Evolutionary conservation across 2,329 filamentous ascomycete species (phyloP).

Genomic region (Pseudogymnoascus sp.): DNA sequence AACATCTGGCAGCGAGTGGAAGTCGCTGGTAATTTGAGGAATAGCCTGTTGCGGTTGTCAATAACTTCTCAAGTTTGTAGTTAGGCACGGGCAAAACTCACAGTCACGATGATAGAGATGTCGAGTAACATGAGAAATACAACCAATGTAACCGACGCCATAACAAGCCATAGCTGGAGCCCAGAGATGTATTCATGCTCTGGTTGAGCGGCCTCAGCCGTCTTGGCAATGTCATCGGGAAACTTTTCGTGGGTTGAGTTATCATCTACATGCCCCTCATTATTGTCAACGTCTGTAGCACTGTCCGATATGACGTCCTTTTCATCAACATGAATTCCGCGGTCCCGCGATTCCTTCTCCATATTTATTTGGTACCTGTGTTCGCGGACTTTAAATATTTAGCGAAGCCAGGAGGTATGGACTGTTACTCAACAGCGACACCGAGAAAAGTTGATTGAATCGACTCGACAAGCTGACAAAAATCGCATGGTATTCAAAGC

Average conservation of each 20-base stretch:
- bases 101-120: constrained; percentile 16
- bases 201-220: constrained; percentile 11
- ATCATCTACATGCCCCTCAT: background rate
- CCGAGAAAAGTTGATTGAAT: background rate
- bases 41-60: constrained; percentile 26
- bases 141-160: constrained; percentile 16
- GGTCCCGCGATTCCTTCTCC: background rate
- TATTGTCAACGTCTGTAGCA: constrained; percentile 1
- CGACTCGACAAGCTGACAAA: background rate
- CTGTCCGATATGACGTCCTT: background rate
- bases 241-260: background rate
- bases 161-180: constrained; percentile 14
- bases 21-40: constrained; percentile 30
- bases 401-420: background rate
- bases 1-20: constrained; percentile 27
- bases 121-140: constrained; percentile 22
- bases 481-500: background rate
- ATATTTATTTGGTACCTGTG: background rate
- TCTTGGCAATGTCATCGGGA: constrained; percentile 8
- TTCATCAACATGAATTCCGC: background rate
- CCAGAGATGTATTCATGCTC: constrained; percentile 19
- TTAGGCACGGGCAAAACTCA: constrained; percentile 40
- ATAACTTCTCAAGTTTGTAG: constrained; percentile 19
- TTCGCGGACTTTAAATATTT: background rate
- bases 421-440: background rate